Conservation (phyloP, 257 asterid genomes). For the Scutellaria minor region DNA sequence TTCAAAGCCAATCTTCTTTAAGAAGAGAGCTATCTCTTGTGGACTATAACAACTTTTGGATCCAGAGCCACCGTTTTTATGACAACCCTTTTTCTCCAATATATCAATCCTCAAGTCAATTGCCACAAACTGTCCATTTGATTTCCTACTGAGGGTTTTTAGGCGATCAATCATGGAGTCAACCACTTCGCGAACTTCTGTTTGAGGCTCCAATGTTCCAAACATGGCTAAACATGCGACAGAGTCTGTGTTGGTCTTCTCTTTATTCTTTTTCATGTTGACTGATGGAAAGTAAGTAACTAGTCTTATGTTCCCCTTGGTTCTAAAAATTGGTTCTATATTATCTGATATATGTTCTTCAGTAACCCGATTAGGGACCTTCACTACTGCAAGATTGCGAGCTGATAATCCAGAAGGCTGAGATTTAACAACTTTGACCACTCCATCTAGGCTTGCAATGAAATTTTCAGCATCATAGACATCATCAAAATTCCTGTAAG, state of each 20-base stretch:
- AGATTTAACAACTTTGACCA: conserved; percentile 71
- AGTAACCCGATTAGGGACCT: conserved; percentile 84
- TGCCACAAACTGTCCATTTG: conserved; percentile 87
- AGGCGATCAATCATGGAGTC: conserved; percentile 85
- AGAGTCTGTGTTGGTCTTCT: conserved; percentile 58
- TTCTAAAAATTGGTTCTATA: conserved; percentile 68
- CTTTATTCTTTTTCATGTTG: conserved; percentile 81
- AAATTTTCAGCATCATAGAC: conserved; percentile 70
- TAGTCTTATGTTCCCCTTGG: conserved; percentile 80
- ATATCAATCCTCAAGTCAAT: conserved; percentile 86
- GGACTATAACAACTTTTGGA: conserved; percentile 84
- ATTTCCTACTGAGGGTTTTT: conserved; percentile 69
- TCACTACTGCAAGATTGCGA: conserved; percentile 74
- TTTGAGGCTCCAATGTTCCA: conserved; percentile 78
- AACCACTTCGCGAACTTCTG: conserved; percentile 80
- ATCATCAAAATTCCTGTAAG: conserved; percentile 71
- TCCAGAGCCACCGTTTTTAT: conserved; percentile 52
- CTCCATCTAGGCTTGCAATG: conserved; percentile 68
- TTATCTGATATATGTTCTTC: conserved; percentile 73
- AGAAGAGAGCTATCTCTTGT: conserved; percentile 69
- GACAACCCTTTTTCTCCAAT: conserved; percentile 88
- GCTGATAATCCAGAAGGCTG: conserved; percentile 62
- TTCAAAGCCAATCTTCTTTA: conserved; percentile 74
- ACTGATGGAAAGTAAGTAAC: conserved; percentile 88
- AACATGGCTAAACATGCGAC: conserved; percentile 92